phyloP scores from a whole-genome alignment of 2,329 filamentous ascomycete species.

The Apiospora arundinis region DNA sequence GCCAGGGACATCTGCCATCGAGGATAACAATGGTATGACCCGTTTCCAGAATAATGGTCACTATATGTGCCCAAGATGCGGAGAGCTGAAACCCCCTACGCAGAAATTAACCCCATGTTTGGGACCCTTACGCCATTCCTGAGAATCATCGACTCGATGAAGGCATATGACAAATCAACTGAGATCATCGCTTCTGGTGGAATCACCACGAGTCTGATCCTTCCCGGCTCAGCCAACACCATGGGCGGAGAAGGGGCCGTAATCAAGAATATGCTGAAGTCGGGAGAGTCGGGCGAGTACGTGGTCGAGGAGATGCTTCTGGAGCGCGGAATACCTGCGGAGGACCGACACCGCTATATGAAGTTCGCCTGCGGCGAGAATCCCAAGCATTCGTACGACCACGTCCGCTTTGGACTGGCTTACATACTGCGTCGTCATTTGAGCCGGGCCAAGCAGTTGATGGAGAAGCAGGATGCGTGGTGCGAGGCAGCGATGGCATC shows the following conservation, averaged over 20 bases:
- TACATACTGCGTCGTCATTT: constrained; percentile 48
- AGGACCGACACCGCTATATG: constrained; percentile 49
- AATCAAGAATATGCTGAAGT: constrained; percentile 47
- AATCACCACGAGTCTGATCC: constrained; percentile 51
- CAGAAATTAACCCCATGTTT: constrained; percentile 40
- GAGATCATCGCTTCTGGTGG: constrained; percentile 50
- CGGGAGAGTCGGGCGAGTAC: constrained; percentile 42
- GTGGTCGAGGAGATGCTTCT: constrained; percentile 50
- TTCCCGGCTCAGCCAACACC: constrained; percentile 51
- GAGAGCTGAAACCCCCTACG: not conserved
- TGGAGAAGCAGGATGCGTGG: constrained; percentile 43
- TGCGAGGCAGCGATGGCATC: constrained; percentile 17
- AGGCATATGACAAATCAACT: constrained; percentile 47
- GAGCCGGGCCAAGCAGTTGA: constrained; percentile 43
- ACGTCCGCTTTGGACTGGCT: constrained; percentile 48
- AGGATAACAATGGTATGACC: constrained; percentile 41
- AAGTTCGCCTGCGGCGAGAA: constrained; percentile 57
- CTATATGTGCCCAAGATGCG: not conserved
- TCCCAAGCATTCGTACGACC: constrained; percentile 44
- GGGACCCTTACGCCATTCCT: constrained; percentile 47
- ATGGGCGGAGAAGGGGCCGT: constrained; percentile 52
- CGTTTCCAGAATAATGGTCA: not conserved
- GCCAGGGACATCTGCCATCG: constrained; percentile 39
- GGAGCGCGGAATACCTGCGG: constrained; percentile 44
- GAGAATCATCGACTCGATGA: constrained; percentile 47